A percentile compares a stretch with the other conserved stretches of the same genome.
Evolutionary conservation across 2,329 filamentous ascomycete genomes (phyloP).

Genomic region (Geosmithia morbida): DNA sequence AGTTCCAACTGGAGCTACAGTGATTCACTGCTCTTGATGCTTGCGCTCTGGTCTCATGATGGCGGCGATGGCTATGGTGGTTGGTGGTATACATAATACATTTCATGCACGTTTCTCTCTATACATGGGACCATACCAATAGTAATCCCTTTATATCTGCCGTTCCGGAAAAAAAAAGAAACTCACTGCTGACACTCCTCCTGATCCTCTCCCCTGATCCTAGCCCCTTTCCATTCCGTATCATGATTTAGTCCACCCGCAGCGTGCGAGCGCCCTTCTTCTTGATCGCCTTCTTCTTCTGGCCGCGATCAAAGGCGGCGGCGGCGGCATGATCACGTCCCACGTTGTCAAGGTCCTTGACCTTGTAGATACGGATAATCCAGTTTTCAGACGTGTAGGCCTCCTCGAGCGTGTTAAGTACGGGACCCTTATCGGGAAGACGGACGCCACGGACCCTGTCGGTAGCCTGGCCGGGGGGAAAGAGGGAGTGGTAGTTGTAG

Average conservation of each 20-base stretch:
- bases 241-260: slow-evolving; percentile 47
- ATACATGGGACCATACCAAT: not conserved
- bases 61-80: not conserved
- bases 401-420: slow-evolving; percentile 83
- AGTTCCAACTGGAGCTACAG: no score
- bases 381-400: slow-evolving; percentile 99
- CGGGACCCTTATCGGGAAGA: slow-evolving; percentile 72
- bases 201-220: not conserved
- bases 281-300: slow-evolving; percentile 66
- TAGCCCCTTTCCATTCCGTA: slow-evolving; percentile 1
- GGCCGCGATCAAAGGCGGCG: slow-evolving; percentile 59
- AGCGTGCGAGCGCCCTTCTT: slow-evolving; percentile 61
- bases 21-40: no score
- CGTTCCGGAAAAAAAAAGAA: not conserved
- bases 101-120: not conserved
- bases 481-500: slow-evolving; percentile 89
- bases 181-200: not conserved
- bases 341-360: slow-evolving; percentile 96
- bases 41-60: not conserved
- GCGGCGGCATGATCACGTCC: slow-evolving; percentile 68
- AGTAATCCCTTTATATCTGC: not conserved
- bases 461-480: slow-evolving; percentile 77
- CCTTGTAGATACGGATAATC: slow-evolving; percentile 99
- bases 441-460: slow-evolving; percentile 76
- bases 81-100: slow-evolving; percentile 1